Evolutionary conservation across 2,329 filamentous ascomycete genomes (phyloP).

Genomic region (Penicillium sp.): DNA sequence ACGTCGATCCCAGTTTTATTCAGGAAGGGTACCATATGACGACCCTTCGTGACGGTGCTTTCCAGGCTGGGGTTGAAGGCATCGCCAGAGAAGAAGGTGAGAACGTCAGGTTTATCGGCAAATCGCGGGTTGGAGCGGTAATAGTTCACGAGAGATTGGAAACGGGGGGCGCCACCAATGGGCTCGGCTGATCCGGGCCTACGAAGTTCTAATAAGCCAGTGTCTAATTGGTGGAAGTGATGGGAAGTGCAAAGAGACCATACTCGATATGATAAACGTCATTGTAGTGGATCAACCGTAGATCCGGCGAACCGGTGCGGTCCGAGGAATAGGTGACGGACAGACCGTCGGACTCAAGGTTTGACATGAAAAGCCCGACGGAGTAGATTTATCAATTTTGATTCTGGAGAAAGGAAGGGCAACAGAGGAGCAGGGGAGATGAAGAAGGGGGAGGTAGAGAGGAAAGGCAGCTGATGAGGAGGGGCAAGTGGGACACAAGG

Average conservation of each 20-base stretch:
- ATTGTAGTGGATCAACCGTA: constrained; percentile 88
- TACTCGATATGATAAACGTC: constrained; percentile 89
- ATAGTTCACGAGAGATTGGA: constrained; percentile 75
- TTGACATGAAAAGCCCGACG: constrained; percentile 30
- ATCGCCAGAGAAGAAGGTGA: constrained; percentile 89
- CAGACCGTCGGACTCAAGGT: constrained; percentile 37
- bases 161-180: constrained; percentile 77
- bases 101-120: constrained; percentile 63
- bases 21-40: constrained; percentile 85
- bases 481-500: constrained; percentile 11
- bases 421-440: neutral
- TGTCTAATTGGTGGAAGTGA: neutral
- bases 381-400: neutral
- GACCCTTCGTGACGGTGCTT: constrained; percentile 84
- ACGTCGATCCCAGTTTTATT: constrained; percentile 77
- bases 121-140: constrained; percentile 69
- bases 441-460: constrained; percentile 3
- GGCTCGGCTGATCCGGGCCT: constrained; percentile 72
- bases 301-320: constrained; percentile 61
- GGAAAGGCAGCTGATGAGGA: constrained; percentile 14
- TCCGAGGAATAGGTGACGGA: constrained; percentile 50
- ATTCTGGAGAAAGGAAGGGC: neutral
- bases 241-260: constrained; percentile 16
- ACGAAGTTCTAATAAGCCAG: constrained; percentile 32
- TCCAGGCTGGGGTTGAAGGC: constrained; percentile 91